Evolutionary conservation across 2,329 filamentous ascomycete species (phyloP).

Genomic region (Ascosphaera apis): DNA sequence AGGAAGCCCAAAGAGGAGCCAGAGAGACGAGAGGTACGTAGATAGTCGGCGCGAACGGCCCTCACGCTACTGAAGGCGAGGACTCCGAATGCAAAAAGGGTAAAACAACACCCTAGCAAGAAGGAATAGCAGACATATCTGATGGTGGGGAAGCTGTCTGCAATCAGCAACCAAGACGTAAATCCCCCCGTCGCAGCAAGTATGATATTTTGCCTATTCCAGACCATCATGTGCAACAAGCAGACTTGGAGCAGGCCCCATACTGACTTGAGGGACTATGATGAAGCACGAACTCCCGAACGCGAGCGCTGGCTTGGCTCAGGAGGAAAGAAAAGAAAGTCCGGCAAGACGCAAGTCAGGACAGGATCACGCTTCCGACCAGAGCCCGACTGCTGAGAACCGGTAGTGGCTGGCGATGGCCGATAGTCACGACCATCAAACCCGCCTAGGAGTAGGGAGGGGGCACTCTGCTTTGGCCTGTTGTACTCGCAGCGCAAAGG

Average conservation of each 20-base stretch:
- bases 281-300: constrained; percentile 4
- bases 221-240: constrained; percentile 16
- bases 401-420: too few relatives aligned
- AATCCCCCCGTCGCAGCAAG: constrained; percentile 25
- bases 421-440: not conserved
- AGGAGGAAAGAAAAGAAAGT: not conserved
- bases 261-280: constrained; percentile 3
- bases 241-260: constrained; percentile 16
- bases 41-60: constrained; percentile 19
- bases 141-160: constrained; percentile 60
- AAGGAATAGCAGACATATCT: constrained; percentile 77
- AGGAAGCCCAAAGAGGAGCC: constrained; percentile 32
- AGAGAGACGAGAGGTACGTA: constrained; percentile 15
- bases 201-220: constrained; percentile 21
- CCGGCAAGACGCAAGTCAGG: too few relatives aligned
- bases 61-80: constrained; percentile 35
- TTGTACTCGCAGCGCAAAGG: not conserved
- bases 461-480: not conserved
- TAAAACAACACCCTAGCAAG: constrained; percentile 37
- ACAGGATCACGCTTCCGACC: too few relatives aligned
- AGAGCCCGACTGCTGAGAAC: too few relatives aligned
- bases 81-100: constrained; percentile 31
- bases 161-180: constrained; percentile 68
- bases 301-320: constrained; percentile 6
- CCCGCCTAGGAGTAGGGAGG: too few relatives aligned